phyloP scores from a whole-genome alignment of 2,329 filamentous ascomycete genomes.

The Pseudogymnoascus sp. region DNA sequence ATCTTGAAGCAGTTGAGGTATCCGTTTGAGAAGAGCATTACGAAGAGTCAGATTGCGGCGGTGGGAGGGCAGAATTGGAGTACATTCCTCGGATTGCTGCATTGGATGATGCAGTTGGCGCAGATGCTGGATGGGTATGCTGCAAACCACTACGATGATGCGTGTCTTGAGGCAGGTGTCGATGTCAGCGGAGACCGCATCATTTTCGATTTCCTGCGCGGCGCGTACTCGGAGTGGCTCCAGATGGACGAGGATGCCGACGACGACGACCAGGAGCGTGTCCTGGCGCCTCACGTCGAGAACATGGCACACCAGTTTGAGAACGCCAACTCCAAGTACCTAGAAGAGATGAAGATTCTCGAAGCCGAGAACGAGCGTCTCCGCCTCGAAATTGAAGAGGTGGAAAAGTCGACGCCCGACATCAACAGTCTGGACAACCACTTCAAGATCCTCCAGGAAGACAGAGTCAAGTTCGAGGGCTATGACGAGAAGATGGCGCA shows the following conservation, averaged over 20 bases:
- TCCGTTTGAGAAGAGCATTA: slow-evolving; percentile 90
- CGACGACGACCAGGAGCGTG: slow-evolving; percentile 71
- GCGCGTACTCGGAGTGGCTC: slow-evolving; percentile 89
- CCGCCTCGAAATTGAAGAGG: slow-evolving; percentile 76
- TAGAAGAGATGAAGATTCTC: slow-evolving; percentile 73
- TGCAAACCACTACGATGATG: slow-evolving; percentile 74
- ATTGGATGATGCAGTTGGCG: slow-evolving; percentile 98
- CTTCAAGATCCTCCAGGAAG: slow-evolving; percentile 89
- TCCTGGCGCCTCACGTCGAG: slow-evolving; percentile 75
- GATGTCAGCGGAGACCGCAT: slow-evolving; percentile 87
- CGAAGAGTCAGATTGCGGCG: slow-evolving; percentile 88
- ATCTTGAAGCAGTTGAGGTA: slow-evolving; percentile 91
- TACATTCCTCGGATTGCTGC: slow-evolving; percentile 83
- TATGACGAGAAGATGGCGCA: slow-evolving; percentile 81
- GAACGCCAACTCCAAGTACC: slow-evolving; percentile 72
- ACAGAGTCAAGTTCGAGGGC: slow-evolving; percentile 88
- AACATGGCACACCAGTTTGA: slow-evolving; percentile 86
- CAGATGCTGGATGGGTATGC: slow-evolving; percentile 86
- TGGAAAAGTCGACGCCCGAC: slow-evolving; percentile 79
- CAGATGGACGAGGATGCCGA: slow-evolving; percentile 82
- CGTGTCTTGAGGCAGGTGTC: slow-evolving; percentile 76
- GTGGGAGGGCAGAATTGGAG: slow-evolving; percentile 97
- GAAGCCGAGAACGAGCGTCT: slow-evolving; percentile 79
- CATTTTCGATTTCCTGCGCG: slow-evolving; percentile 85
- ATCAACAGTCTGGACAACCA: slow-evolving; percentile 77